Evolutionary conservation across 2,329 filamentous ascomycete species (phyloP), one percentile per base, ranked within the genome.

Genomic region (Cytospora schulzeri): DNA sequence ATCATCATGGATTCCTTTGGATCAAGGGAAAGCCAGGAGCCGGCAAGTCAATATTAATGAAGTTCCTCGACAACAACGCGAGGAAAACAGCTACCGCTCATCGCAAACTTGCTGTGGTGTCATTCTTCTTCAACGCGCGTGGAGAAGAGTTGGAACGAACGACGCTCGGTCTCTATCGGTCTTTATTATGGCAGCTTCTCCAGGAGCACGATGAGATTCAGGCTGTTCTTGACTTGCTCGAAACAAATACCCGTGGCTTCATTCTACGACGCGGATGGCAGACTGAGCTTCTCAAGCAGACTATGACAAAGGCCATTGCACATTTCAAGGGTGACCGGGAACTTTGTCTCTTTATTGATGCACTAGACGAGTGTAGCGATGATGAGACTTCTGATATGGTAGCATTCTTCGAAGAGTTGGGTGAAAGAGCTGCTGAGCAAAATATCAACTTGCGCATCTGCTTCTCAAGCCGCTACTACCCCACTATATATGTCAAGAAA

Each of bases 71-170:
- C n/a, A 33, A 48, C 9, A 15, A 38, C 3, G 29, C 17, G 45
- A 14, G 67, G 33, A 60, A 63, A 24, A 59, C 66, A 48, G 53
- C 68, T 45, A 29, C 52, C 22, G 66, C 58, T 24, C 71, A 69
- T 28, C 29, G 56, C 3, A 65, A 69, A 17, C 63, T 66, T 1
- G 50, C 73, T 0, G 67, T 79, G 0, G 62, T 81, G 1, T 78
- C 76, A 0, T 83, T 82, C 71, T 84, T 83, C 70, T 84, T 83
- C 73, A 79, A 83, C 62, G 80, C 80, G 0, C 71, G 79, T 61
- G 81, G 80, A 0, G 71, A 73, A 0, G 35, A 71, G 5, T 69
- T 82, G 11, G 81, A 86, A 54, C 82, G 74, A 60, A 78, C 81
- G 0, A 73, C 76, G 0, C 29, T 72, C 0, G 84, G 85, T 0